phyloP scores from a whole-genome alignment of 164 flowering plant genomes.

The Annona cherimola region DNA sequence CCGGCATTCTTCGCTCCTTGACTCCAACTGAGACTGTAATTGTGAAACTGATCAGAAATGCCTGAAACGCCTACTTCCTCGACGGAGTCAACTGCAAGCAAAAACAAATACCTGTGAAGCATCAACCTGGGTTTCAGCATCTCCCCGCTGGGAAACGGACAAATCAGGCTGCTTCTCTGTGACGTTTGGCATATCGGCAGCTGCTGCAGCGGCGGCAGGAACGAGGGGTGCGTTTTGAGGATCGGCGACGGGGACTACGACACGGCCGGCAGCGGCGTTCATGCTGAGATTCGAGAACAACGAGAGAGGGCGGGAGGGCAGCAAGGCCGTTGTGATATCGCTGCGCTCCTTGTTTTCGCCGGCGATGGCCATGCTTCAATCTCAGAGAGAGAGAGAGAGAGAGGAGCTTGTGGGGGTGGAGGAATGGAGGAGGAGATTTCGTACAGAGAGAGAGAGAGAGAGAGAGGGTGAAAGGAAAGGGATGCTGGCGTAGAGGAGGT shows the following conservation, averaged over 20 bases:
- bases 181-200: constrained; percentile 5
- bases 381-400: not conserved
- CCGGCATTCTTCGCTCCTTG: constrained; percentile 85
- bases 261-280: not conserved
- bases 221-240: constrained; percentile 18
- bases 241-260: constrained; percentile 12
- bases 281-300: not conserved
- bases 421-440: no score
- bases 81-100: not conserved
- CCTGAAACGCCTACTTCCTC: not conserved
- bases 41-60: not conserved
- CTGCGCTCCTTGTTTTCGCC: constrained; percentile 8
- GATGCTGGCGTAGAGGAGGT: not conserved
- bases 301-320: not conserved
- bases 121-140: constrained; percentile 16
- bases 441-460: no score
- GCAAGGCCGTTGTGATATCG: not conserved
- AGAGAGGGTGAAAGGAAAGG: no score
- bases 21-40: constrained; percentile 35
- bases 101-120: not conserved
- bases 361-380: constrained; percentile 17
- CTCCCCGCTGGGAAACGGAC: constrained; percentile 6
- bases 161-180: constrained; percentile 13
- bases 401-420: no score
- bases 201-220: constrained; percentile 4